Evolutionary conservation across 1,284 basidiomycete genomes (phyloP).

Genomic region (Sporisorium sorghi): DNA sequence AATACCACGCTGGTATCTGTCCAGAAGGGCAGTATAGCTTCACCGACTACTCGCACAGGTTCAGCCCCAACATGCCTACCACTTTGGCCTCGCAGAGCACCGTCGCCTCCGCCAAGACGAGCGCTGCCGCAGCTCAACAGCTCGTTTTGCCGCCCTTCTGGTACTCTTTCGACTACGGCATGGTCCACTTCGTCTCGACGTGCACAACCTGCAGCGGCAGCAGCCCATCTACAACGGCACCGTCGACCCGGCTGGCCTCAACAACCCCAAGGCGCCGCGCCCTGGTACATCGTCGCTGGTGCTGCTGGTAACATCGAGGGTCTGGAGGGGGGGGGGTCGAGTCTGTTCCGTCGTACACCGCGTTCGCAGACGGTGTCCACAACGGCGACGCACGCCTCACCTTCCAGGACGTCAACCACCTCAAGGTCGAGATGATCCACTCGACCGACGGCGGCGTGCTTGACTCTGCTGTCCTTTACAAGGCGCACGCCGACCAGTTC

Average conservation of each 20-base stretch:
- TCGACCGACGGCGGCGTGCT: conserved; percentile 42
- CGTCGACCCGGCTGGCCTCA: conserved; percentile 50
- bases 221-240: conserved; percentile 63
- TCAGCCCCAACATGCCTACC: conserved; percentile 47
- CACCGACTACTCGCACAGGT: conserved; percentile 47
- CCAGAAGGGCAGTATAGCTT: conserved; percentile 57
- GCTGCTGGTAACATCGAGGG: conserved; percentile 69
- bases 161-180: conserved; percentile 57
- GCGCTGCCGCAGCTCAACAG: conserved; percentile 11
- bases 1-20: conserved; percentile 36
- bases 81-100: conserved; percentile 26
- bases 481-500: conserved; percentile 32
- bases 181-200: conserved; percentile 63
- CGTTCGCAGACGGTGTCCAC: conserved; percentile 34
- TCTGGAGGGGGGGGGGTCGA: conserved; percentile 34
- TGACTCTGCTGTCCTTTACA: conserved; percentile 45
- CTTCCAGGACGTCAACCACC: conserved; percentile 61
- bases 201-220: conserved; percentile 70
- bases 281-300: conserved; percentile 65
- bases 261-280: conserved; percentile 67
- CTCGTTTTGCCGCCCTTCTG: conserved; percentile 47
- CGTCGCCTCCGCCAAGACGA: conserved; percentile 13
- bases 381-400: conserved; percentile 56
- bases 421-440: conserved; percentile 45
- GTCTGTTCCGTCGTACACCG: conserved; percentile 25